Evolutionary conservation across 148 eudicot species (phyloP).

Genomic region (Dianthus caryophyllus): DNA sequence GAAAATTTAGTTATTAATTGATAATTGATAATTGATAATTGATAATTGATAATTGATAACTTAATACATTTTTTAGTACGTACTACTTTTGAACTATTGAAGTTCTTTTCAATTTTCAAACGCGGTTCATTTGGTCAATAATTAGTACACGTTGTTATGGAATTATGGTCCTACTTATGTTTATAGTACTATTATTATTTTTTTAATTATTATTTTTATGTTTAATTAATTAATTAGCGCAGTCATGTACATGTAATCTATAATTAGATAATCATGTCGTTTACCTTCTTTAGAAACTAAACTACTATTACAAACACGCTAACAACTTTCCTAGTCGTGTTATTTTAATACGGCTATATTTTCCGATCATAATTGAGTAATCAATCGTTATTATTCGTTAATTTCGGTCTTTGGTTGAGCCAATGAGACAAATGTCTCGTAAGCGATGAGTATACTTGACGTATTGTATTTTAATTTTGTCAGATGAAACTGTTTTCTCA

Average conservation of each 20-base stretch:
- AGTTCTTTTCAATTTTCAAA: constrained; percentile 18
- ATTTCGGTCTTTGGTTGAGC: no score
- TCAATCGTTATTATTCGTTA: no score
- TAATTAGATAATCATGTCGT: background rate
- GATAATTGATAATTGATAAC: background rate
- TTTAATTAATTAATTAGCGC: no score
- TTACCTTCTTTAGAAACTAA: constrained; percentile 7
- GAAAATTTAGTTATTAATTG: background rate
- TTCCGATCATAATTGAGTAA: no score
- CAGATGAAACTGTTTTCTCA: no score
- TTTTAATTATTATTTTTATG: no score
- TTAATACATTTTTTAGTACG: no score
- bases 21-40: constrained; percentile 9
- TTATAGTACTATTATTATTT: background rate
- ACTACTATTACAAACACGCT: no score
- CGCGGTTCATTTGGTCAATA: constrained; percentile 23
- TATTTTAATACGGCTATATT: no score
- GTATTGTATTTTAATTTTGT: no score
- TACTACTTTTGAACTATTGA: constrained; percentile 3
- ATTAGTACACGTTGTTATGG: background rate
- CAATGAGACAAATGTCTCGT: no score
- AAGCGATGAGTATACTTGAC: no score
- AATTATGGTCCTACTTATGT: background rate
- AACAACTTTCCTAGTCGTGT: background rate
- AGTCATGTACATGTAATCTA: background rate